Base-by-base conservation (phyloP, 768 basidiomycete genomes). In the Rhizopogon sp. region DNA sequence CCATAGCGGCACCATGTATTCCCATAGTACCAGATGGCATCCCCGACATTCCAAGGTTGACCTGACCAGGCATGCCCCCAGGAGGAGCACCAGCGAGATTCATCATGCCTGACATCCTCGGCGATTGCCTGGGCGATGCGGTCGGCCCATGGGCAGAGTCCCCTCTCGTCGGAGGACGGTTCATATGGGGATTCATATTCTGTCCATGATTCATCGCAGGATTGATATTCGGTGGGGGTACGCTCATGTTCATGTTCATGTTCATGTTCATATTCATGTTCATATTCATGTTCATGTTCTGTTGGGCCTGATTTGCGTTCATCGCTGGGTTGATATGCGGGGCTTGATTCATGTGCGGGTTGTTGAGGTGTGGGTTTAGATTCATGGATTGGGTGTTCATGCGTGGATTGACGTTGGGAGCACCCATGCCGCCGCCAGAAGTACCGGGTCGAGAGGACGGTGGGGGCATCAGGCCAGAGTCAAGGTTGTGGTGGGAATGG, bases 101-200 rank as follows among this genome's bases (percentile, higher is more conserved):
- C 35, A 49, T 49, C 33, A 49, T 35, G 8, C 46, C 46, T 5
- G 46, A 20, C 59, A 64, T 39, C 25, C 66, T 60, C 1, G 68
- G 68, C 0, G 68, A 65, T 1, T 69, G 66, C 45, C 66, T 69
- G 8, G 68, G 69, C 14, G 68, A 69, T 10, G 49, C 51, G n/a
- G 20, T 16, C 14, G 58, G 60, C 5, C 66, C 62, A 40, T 56
- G 61, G 0, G 68, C 66, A n/a, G 67, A 70, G n/a, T 61, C 68
- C 0, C 66, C 59, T 46, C 67, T 54, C 8, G 67, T 68, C 1
- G 67, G 67, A 9, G 67, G 67, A 1, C 68, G 67, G 50, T 64
- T 63, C 59, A 67, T 56, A 25, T 49, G 51, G 7, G 45, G 45
- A 29, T 42, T 42, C 44, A 33, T 6, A 52, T 42, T 42, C 16